Base-by-base conservation (phyloP, 1,139 yeast genomes). In the Saccharomyces hybrid region DNA sequence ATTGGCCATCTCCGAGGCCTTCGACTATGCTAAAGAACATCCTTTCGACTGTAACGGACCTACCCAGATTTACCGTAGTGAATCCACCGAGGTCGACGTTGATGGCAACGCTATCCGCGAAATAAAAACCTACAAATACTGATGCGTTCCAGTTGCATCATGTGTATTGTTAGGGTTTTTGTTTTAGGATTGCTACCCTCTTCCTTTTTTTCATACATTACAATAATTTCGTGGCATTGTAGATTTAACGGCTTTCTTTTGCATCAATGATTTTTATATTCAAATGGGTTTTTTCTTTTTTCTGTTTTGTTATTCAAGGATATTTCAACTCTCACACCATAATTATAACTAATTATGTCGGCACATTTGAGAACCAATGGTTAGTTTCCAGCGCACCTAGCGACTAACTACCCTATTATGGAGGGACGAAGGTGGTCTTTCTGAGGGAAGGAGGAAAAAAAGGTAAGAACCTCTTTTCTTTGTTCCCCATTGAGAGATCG, bases 1-100 rank as follows among this genome's bases (percentile, higher is more conserved):
- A 67, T 65, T 69, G 53, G 86, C 87, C 11, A 72, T 88, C 44
- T 65, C 75, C 52, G 88, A 84, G 61, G 79, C 88, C 51, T 76
- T 73, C 64, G 76, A 80, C 56, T 75, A 79, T 62, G 76, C 83
- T 3, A 65, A 73, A 61, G 66, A 65, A 55, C 70, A 73, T 59
- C 79, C 78, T 50, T 74, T 67, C 61, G 66, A 67, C 59, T 68
- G 68, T 51, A 70, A 70, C 55, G 76, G 75, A 61, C 75, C 75
- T 49, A 73, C 75, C 51, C 71, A 73, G 62, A 73, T 73, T 64
- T 74, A 74, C 67, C 73, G 76, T 63, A 64, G 68, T 59, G 70
- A 65, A 52, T 67, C 70, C 42, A 67, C 69, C 32, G 72, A 69
- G 51, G 57, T 68, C 46, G 69, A 66, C 54, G 59, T 64, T 52